phyloP scores from a whole-genome alignment of 2,329 filamentous ascomycete species.

The Diaporthe vexans region DNA sequence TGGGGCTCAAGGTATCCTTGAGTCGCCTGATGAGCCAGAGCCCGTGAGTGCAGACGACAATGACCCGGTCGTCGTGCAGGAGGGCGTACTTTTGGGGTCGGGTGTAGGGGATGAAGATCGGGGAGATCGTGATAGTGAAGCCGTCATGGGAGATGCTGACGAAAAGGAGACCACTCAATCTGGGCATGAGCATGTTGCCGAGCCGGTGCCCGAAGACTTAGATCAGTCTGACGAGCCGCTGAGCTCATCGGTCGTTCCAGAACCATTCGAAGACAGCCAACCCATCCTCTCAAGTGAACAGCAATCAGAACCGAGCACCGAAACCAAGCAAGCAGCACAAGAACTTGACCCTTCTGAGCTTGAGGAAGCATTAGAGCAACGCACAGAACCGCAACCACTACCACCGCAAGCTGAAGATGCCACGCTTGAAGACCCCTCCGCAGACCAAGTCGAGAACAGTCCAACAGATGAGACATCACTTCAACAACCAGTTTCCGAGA shows the following conservation, averaged over 20 bases:
- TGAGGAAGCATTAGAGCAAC: neutral
- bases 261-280: neutral
- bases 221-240: neutral
- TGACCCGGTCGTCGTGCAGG: slow-evolving; percentile 40
- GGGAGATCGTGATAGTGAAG: slow-evolving; percentile 41
- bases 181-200: neutral
- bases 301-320: neutral
- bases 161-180: slow-evolving; percentile 35
- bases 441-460: neutral
- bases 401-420: neutral
- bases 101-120: slow-evolving; percentile 35
- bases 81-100: slow-evolving; percentile 37
- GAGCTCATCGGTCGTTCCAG: neutral
- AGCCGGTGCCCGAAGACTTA: neutral
- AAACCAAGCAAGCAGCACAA: neutral
- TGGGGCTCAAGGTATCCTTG: slow-evolving; percentile 42
- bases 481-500: neutral
- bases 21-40: slow-evolving; percentile 39
- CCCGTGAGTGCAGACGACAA: slow-evolving; percentile 36
- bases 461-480: neutral
- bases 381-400: neutral
- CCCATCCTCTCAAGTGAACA: neutral
- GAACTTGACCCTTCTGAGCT: neutral
- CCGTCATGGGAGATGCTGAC: slow-evolving; percentile 39
- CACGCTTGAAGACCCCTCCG: neutral